Evolutionary conservation across 2,329 filamentous ascomycete species (phyloP), one percentile per base, ranked within the genome.

Genomic region (Didymella glomerata): DNA sequence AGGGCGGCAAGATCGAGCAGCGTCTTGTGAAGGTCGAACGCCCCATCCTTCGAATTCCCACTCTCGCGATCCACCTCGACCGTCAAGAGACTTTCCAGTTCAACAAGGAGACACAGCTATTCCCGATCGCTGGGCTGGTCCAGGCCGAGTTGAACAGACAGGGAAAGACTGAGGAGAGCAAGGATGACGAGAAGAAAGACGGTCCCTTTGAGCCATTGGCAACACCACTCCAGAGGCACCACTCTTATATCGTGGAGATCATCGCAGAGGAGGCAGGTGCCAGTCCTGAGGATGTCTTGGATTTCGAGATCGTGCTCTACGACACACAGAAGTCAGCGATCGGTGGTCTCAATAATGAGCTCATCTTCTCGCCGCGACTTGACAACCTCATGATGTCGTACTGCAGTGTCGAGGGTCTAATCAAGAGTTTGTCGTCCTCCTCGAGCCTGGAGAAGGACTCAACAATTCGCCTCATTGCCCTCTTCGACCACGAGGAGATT

Each of bases 401-500:
- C 82, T 98, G 95, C 81, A 90, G 91, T 65, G 88, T 95, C 54
- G 85, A 90, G 78, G 93, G 92, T 55, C 83, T 99, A 56, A 92
- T 98, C 69, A 85, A 89, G 64, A 97, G 94, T 0, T 81, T 96
- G 25, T 79, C 83, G 20, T 83, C 86, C 2, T 76, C 85, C 13
- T 80, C 83, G 4, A 85, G 89, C 6, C 85, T 98, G 27, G 87
- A 92, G 42, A 79, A 89, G 22, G 94, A 97, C 72, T 82, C 86
- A 3, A 89, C 87, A 18, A 97, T 98, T 72, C 92, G 95, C 45
- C 83, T 99, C n/a, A 90, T 96, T 67, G 90, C 93, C 34, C 91
- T 94, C 78, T 99, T 99, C 77, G 95, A 99, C 76, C 93, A 99
- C 80, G 95, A 99, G 79, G 95, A 99, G 76, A 95, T 99, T 72